Evolutionary conservation across 257 asterid genomes (phyloP).

Genomic region (Plantago major): DNA sequence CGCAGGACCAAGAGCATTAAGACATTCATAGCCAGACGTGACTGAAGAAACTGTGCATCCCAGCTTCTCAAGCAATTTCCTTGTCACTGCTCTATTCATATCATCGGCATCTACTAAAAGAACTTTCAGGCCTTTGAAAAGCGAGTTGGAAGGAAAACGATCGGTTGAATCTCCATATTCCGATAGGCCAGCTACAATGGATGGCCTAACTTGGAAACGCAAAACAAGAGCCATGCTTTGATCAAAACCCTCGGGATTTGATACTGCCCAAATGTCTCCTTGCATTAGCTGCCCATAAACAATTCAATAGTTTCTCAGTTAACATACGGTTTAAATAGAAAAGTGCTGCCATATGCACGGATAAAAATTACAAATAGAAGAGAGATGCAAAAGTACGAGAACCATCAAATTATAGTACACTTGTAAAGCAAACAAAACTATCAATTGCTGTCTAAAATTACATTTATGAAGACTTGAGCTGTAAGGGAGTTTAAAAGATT

Average conservation of each 20-base stretch:
- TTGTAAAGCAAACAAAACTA: no score
- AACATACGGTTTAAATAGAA: no score
- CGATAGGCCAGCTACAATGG: slow-evolving; percentile 35
- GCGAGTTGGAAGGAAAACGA: slow-evolving; percentile 40
- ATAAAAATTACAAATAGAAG: no score
- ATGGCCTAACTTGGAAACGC: slow-evolving; percentile 58
- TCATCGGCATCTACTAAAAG: slow-evolving; percentile 81
- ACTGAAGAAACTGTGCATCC: slow-evolving; percentile 71
- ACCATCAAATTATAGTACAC: no score
- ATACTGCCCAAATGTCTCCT: slow-evolving; percentile 75
- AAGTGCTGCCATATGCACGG: no score
- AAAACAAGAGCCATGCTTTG: slow-evolving; percentile 78
- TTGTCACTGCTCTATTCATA: slow-evolving; percentile 67
- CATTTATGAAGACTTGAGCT: no score
- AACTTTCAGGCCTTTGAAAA: slow-evolving; percentile 59
- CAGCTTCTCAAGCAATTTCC: slow-evolving; percentile 74
- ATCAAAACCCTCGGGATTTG: slow-evolving; percentile 62
- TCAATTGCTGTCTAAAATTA: no score
- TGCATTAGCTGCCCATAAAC: slow-evolving; percentile 73
- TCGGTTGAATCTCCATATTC: slow-evolving; percentile 57
- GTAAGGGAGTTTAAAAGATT: no score
- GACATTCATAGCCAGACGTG: slow-evolving; percentile 78
- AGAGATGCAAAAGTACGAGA: no score
- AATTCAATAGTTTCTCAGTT: not conserved
- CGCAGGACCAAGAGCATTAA: slow-evolving; percentile 48